These are phyloP conservation scores for Raffaelea albimanens DNA, from an alignment of 2,329 filamentous ascomycete genomes.

Conservation along the genomic window DNA sequence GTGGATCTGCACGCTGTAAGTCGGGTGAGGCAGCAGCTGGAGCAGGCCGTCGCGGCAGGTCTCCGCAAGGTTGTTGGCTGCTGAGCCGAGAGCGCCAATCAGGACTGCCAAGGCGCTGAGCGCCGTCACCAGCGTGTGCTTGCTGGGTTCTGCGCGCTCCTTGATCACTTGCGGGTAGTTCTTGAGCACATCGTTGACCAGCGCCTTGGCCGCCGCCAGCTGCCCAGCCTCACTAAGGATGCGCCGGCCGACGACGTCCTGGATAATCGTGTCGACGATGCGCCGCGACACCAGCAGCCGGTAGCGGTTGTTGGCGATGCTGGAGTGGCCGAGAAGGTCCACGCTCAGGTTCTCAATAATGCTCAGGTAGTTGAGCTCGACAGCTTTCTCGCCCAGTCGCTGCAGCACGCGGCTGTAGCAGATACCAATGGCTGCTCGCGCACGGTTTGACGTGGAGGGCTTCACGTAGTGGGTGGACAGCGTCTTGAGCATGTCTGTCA, in stretches of 20 bases:
- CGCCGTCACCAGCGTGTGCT: conserved; percentile 71
- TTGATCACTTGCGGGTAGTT: conserved; percentile 87
- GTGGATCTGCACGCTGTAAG: conserved; percentile 90
- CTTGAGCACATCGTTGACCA: conserved; percentile 84
- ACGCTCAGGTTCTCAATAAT: conserved; percentile 74
- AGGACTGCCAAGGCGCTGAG: conserved; percentile 72
- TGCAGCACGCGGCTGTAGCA: conserved; percentile 79
- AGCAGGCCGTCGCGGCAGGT: conserved; percentile 76
- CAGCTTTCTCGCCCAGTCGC: conserved; percentile 68
- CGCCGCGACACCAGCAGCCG: conserved; percentile 75
- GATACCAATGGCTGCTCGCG: conserved; percentile 72
- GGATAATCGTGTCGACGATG: conserved; percentile 74
- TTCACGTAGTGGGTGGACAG: conserved; percentile 74
- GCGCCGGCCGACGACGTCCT: conserved; percentile 70
- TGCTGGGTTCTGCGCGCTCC: conserved; percentile 79
- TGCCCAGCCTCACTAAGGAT: conserved; percentile 88
- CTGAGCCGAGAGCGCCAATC: conserved; percentile 72
- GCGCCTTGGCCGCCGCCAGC: conserved; percentile 65
- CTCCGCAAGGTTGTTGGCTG: conserved; percentile 70
- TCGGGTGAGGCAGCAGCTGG: conserved; percentile 87
- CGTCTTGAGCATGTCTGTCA: conserved; percentile 69
- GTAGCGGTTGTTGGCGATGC: conserved; percentile 76
- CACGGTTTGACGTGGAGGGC: conserved; percentile 67
- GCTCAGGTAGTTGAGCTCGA: conserved; percentile 72
- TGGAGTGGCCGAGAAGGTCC: conserved; percentile 68